Evolutionary conservation across 495 filamentous ascomycete genomes (phyloP).

Genomic region (Neurospora discreta): DNA sequence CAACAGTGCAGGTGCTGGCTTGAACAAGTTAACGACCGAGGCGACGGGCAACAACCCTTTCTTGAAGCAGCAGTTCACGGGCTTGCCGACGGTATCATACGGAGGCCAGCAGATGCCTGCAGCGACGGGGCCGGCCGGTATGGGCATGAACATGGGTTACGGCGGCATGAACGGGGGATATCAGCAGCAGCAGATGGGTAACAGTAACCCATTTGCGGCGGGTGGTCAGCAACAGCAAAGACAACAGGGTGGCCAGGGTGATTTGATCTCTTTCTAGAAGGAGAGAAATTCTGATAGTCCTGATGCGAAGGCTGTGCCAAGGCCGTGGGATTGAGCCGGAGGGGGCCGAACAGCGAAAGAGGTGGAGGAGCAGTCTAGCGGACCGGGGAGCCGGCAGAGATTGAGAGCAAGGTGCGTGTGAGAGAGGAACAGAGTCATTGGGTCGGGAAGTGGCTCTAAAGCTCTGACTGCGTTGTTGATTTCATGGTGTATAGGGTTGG

Average conservation of each 20-base stretch:
- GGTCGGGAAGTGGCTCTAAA: not conserved
- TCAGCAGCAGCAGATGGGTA: slow-evolving; percentile 13
- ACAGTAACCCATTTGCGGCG: slow-evolving; percentile 66
- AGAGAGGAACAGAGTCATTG: not conserved
- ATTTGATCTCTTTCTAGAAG: slow-evolving; percentile 81
- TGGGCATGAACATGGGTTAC: slow-evolving; percentile 20
- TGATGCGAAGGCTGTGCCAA: not conserved
- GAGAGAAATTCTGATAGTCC: no score
- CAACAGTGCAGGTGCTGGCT: slow-evolving; percentile 77
- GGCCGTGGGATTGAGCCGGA: not conserved
- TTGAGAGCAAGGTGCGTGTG: not conserved
- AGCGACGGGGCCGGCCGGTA: slow-evolving; percentile 63
- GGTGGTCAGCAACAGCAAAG: slow-evolving; percentile 52
- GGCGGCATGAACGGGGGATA: not conserved
- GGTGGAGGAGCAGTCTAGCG: not conserved
- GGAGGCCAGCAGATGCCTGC: slow-evolving; percentile 51
- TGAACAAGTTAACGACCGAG: slow-evolving; percentile 57
- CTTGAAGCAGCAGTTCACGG: slow-evolving; percentile 67
- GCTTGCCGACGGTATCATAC: slow-evolving; percentile 54
- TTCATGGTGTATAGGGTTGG: not conserved
- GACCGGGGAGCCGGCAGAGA: not conserved
- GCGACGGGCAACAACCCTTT: slow-evolving; percentile 89
- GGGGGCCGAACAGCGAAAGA: not conserved
- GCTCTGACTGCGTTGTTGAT: not conserved
- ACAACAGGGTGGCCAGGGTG: slow-evolving; percentile 49